Evolutionary conservation across 108 stramenopile species (phyloP).

Genomic region (Asterionellopsis glacialis): DNA sequence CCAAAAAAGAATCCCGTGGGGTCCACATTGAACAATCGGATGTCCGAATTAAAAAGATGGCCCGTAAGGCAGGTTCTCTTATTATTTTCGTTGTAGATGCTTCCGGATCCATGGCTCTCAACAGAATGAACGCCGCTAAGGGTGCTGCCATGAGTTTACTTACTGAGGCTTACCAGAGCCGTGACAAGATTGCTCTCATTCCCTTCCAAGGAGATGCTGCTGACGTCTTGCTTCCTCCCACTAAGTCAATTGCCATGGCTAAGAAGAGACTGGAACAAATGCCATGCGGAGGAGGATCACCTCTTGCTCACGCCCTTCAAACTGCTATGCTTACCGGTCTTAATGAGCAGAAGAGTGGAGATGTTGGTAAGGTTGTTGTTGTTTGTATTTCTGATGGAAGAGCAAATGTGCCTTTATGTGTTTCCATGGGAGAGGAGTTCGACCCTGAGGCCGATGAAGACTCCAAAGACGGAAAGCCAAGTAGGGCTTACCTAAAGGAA

Average conservation of each 20-base stretch:
- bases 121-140: constrained; percentile 98
- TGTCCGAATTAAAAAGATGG: constrained; percentile 94
- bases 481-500: constrained; percentile 87
- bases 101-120: constrained; percentile 95
- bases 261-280: constrained; percentile 92
- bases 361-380: constrained; percentile 95
- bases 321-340: constrained; percentile 85
- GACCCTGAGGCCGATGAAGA: constrained; percentile 76
- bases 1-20: constrained; percentile 68
- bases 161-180: constrained; percentile 95
- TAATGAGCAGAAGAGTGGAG: constrained; percentile 92
- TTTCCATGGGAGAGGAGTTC: constrained; percentile 86
- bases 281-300: constrained; percentile 97
- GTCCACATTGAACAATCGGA: constrained; percentile 90
- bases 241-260: constrained; percentile 91
- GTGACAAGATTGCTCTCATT: constrained; percentile 93
- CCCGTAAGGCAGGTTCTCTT: constrained; percentile 93
- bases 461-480: constrained; percentile 91
- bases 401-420: constrained; percentile 92
- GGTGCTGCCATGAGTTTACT: constrained; percentile 93
- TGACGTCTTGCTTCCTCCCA: constrained; percentile 95
- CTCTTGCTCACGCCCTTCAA: constrained; percentile 89
- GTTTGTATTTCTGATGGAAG: constrained; percentile 92
- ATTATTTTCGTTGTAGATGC: constrained; percentile 97
- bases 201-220: constrained; percentile 95